Evolutionary conservation across 179 eudicot genomes (phyloP).

Genomic region (Gypsophila paniculata): DNA sequence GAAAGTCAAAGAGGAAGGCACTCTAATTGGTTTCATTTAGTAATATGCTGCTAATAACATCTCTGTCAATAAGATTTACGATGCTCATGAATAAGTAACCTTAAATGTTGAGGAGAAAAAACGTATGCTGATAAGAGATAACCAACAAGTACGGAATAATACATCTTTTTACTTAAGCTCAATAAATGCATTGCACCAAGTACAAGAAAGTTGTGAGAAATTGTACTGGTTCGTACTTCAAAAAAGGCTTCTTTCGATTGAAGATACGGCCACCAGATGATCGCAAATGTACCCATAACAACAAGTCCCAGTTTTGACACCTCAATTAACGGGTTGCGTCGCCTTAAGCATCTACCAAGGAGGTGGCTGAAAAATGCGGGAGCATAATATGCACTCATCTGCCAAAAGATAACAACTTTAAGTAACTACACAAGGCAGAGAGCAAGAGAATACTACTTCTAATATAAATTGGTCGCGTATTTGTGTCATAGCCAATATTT

Average conservation of each 20-base stretch:
- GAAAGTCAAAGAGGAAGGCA: slow-evolving; percentile 9
- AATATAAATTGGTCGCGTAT: too few species aligned
- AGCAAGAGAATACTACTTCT: background rate
- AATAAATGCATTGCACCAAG: background rate
- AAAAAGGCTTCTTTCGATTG: slow-evolving; percentile 55
- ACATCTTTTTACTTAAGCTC: background rate
- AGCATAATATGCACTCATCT: slow-evolving; percentile 99
- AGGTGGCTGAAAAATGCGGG: slow-evolving; percentile 92
- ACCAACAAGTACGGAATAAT: background rate
- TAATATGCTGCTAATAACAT: background rate
- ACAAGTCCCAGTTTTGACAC: slow-evolving; percentile 66
- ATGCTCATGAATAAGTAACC: background rate
- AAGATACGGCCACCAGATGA: slow-evolving; percentile 91
- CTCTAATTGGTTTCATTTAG: background rate
- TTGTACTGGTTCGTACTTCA: slow-evolving; percentile 38
- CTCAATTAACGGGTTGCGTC: slow-evolving; percentile 61
- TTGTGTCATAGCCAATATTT: too few species aligned
- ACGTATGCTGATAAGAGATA: background rate
- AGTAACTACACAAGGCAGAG: slow-evolving; percentile 15
- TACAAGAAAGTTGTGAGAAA: slow-evolving; percentile 13
- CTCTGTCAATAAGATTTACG: background rate
- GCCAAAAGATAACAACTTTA: slow-evolving; percentile 28
- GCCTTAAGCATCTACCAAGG: slow-evolving; percentile 78
- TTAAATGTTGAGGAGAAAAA: background rate
- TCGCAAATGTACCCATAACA: slow-evolving; percentile 69